Evolutionary conservation across 164 flowering plant species (phyloP).

Genomic region (Stephania japonica): DNA sequence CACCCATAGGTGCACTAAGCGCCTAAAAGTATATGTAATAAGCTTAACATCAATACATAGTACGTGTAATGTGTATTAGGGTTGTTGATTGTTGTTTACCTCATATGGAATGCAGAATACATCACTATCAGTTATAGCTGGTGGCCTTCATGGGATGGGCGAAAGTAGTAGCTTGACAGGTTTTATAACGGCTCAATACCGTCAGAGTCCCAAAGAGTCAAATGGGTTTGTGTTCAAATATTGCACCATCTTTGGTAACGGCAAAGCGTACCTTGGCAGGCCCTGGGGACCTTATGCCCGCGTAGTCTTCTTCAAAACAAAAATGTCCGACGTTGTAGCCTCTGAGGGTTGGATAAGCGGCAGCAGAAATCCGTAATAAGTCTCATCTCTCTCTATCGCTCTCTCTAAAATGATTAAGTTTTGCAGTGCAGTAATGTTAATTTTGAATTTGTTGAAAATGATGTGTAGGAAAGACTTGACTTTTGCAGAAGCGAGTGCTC

Average conservation of each 20-base stretch:
- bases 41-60: too few relatives aligned
- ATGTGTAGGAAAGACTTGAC: neutral
- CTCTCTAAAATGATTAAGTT: neutral
- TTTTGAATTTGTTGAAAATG: neutral
- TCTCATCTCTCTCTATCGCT: neutral
- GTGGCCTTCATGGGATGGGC: neutral
- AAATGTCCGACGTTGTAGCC: neutral
- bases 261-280: neutral
- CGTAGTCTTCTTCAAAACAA: neutral
- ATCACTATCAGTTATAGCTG: neutral
- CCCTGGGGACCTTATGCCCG: slow-evolving; percentile 7
- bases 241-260: slow-evolving; percentile 1
- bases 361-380: neutral
- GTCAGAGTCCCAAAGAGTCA: neutral
- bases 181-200: slow-evolving; percentile 3
- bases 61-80: too few relatives aligned
- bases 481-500: slow-evolving; percentile 1
- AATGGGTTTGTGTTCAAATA: slow-evolving; percentile 9
- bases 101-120: neutral
- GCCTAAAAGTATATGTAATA: too few relatives aligned
- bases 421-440: neutral
- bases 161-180: neutral
- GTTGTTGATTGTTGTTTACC: too few relatives aligned
- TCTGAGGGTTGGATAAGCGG: slow-evolving; percentile 3
- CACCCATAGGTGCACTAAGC: too few relatives aligned